Base-by-base conservation (phyloP, 2,329 filamentous ascomycete species). In the Stachybotrys elegans region DNA sequence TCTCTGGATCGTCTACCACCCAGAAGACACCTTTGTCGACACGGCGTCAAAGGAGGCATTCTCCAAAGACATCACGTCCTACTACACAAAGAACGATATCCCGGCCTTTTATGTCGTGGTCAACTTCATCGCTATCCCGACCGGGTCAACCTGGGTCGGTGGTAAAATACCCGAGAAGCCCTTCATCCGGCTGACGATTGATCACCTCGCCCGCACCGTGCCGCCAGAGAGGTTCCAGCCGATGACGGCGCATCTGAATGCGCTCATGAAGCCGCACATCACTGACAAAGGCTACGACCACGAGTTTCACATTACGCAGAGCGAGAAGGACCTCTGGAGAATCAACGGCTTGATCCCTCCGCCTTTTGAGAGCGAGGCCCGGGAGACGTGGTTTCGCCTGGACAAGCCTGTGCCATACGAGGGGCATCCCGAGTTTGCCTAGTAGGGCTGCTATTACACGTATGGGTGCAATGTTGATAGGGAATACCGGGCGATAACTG, bases 51-150 rank as follows among this genome's bases (percentile, higher is more conserved):
- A 65, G 43, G 23, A 52, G 7, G 52, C 58, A 13, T 47, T 71
- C 3, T 54, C 62, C 21, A 49, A 56, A 43, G 56, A 59, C 46
- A 64, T 71, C 25, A 70, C 67, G 6, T 35, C 39, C 2, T 11
- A 54, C 4, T 61, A 61, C 47, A 55, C 50, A 1, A 6, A 4
- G 14, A 14, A 46, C 12, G 56, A 55, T 6, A 60, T 72, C 2
- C 69, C 69, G 0, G 58, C 62, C n/a, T 71, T 72, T 53, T 72
- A 71, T 48, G 68, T 71, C 3, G 59, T 67, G 17, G 61, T 69
- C 6, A 55, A 68, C 42, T 72, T 70, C 57, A 53, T 65, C 43
- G 48, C 55, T 5, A 39, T 66, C 17, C 34, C 53, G 0, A 45
- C 51, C 0, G 43, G 43, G 3, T 53, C 55, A 6, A 51, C 57